phyloP scores from a whole-genome alignment of 1,284 basidiomycete genomes.

The Ceratobasidium sp. region DNA sequence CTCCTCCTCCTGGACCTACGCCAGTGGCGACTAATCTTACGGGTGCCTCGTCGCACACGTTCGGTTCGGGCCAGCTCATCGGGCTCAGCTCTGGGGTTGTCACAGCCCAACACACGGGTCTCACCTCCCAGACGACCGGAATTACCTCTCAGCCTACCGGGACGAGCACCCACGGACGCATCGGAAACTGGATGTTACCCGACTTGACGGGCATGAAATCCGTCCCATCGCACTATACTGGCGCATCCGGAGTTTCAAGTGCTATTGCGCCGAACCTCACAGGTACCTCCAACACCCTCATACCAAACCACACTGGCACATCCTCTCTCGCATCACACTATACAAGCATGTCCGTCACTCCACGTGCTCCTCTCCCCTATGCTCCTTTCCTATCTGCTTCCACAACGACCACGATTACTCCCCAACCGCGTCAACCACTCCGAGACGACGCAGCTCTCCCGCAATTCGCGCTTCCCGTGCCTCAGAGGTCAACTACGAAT shows the following conservation, averaged over 20 bases:
- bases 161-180: conserved; percentile 16
- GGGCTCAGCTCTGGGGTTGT: not conserved
- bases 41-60: conserved; percentile 33
- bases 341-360: conserved; percentile 24
- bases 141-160: conserved; percentile 22
- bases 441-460: conserved; percentile 3
- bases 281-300: not conserved
- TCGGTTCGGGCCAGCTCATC: conserved; percentile 13
- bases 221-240: conserved; percentile 34
- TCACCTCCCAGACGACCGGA: not conserved
- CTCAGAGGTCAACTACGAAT: not conserved
- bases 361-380: conserved; percentile 32
- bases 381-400: conserved; percentile 32
- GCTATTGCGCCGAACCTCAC: no score
- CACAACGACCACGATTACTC: not conserved
- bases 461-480: conserved; percentile 6
- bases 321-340: conserved; percentile 25
- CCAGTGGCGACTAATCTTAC: conserved; percentile 19
- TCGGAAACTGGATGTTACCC: conserved; percentile 35
- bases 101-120: not conserved
- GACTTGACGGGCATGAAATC: conserved; percentile 27
- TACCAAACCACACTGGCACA: not conserved
- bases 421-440: conserved; percentile 40
- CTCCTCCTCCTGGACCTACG: not conserved
- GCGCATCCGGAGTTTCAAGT: conserved; percentile 1